Evolutionary conservation across 1,139 yeast genomes (phyloP), one percentile per base, ranked within the genome.

Genomic region (Wickerhamiella infanticola): DNA sequence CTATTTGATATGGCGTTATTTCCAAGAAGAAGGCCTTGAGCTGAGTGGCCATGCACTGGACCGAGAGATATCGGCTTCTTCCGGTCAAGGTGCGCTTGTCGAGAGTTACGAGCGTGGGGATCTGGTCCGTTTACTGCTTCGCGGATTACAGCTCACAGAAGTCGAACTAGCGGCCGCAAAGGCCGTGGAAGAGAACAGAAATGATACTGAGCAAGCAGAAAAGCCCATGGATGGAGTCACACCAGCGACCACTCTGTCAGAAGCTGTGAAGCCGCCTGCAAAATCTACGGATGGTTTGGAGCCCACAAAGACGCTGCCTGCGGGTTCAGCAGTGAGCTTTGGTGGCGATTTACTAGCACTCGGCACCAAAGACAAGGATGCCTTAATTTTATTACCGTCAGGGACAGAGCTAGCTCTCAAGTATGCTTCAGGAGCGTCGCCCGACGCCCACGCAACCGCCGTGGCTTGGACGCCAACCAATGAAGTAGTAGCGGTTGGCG

Each of bases 1-100:
- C 68, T 88, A 90, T 61, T 72, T 90, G 58, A 75, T 90, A 50
- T 90, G 96, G 95, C 68, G 97, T 54, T 90, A 90, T 60, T 70
- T 88, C 40, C 95, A 85, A 60, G 98, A 90, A 61, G 72, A 84
- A 5, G 96, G 95, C 33, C 47, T 48, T n/a, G 93, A 82, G 47
- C 70, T 84, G 36, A 72, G 94, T 1, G 90, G 95, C 0, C 78
- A 74, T 58, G 94, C 96, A 0, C 65, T 90, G 41, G 85, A 82
- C 51, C 80, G 81, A 54, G 90, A 84, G 55, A 68, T 90, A 2
- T 66, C 72, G 27, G 79, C 84, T 23, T 71, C 74, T 53, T 66
- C 68, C 33, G 33, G 9, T 29, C 33, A 29, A 29, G 5, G 29
- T 3, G 4, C 33, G 33, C 23, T 24, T 3, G 71, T 74, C 52